These are phyloP conservation scores for Solanum hybrid DNA, from an alignment of 305 asterid species.

Conservation along the genomic window DNA sequence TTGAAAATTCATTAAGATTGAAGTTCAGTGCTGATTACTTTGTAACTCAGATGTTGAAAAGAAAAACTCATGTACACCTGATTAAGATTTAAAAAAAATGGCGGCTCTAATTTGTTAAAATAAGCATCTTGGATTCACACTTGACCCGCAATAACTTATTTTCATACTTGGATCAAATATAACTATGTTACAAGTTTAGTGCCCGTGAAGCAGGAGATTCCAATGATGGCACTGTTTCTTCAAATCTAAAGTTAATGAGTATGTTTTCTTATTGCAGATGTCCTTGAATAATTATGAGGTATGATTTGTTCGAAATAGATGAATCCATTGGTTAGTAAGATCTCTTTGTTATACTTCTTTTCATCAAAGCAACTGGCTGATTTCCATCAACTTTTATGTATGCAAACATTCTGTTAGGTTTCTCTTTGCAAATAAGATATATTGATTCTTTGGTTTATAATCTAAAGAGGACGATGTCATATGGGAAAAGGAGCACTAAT, in stretches of 20 bases:
- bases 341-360: not conserved
- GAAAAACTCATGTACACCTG: not conserved
- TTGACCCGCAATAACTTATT: not conserved
- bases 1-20: not conserved
- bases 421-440: not conserved
- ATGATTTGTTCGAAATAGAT: not conserved
- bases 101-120: not conserved
- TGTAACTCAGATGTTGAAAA: not conserved
- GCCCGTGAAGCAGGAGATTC: not conserved
- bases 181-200: not conserved
- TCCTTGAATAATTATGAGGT: not conserved
- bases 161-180: not conserved
- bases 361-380: not conserved
- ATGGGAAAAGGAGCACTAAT: not conserved
- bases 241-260: not conserved
- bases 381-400: not conserved
- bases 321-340: not conserved
- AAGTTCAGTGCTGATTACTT: not conserved
- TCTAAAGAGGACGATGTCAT: not conserved
- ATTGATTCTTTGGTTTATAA: not conserved
- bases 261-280: too few species aligned
- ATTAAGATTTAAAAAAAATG: not conserved
- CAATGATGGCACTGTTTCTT: not conserved
- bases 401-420: not conserved
- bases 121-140: not conserved